Base-by-base conservation (phyloP, 495 filamentous ascomycete genomes). In the Xylaria cubensis region DNA sequence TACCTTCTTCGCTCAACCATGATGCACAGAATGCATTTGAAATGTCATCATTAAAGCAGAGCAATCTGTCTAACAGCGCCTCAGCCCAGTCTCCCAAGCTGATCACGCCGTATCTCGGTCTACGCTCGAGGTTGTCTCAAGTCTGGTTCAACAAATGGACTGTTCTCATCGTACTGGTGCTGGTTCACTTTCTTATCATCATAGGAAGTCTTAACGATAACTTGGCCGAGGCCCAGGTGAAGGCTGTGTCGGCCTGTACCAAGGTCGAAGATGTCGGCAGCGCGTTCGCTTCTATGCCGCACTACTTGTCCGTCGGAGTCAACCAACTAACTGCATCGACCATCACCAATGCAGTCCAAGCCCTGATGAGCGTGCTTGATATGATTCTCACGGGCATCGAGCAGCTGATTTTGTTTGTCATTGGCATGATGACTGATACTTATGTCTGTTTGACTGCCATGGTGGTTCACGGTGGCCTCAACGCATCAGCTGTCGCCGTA, bases 81-180 rank as follows among this genome's bases (percentile, higher is more conserved):
- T 29, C 50, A n/a, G 34, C 64, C 12, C 76, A 75, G 64, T 76
- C 77, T 19, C 55, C 76, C 15, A 78, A 76, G 39, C 69, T 75
- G 32, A 88, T 97, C 76, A 99, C 94, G 62, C 97, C 96, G 39
- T 98, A 98, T 78, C 92, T 99, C 42, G 96, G 95, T 67, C 87
- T 97, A 74, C 90, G 91, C 73, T 92, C 96, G 71, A 90, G 94
- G 71, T 86, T 98, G 53, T 99, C 96, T 39, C 96, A 99, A 85
- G 84, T 94, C 77, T 97, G 94, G 94, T 91, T 98, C 85, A 98
- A 98, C 86, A 87, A 92, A 82, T 99, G 97, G 97, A 98, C 96
- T 51, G 85, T 99, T 69, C 87, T 99, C 56, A 84, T 99, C 12
- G 78, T 97, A 53, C 88, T 99, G 64, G 89, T 98, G 24, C 88